Evolutionary conservation across 257 asterid species (phyloP), one percentile per base, ranked within the genome.

Genomic region (Lavandula angustifolia): DNA sequence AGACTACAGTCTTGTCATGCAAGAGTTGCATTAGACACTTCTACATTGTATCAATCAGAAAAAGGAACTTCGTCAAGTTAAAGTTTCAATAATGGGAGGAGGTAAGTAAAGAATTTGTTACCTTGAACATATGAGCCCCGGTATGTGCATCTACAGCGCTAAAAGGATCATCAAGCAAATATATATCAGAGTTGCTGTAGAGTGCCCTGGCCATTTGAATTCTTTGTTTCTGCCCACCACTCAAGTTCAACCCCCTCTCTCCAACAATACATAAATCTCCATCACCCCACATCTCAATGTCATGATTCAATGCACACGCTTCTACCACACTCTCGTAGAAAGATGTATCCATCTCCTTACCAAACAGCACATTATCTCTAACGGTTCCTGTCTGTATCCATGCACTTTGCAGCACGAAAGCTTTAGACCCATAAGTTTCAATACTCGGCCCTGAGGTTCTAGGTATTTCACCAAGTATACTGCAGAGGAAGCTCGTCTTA

Each of bases 351-450:
- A 88, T 83, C 57, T 84, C 88, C 82, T 86, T 83, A 17, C 95
- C 96, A 70, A 91, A 91, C 74, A 91, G 49, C 38, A 91, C 79
- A 43, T 91, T 91, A 12, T 91, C 96, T 64, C 85, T 68, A 12
- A 91, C 67, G 0, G 85, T 84, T 40, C 96, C 98, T 0, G 92
- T 88, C 62, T 88, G 98, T 62, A 91, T 91, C 98, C 98, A 91
- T 35, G 96, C 87, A 62, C 85, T 81, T 60, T 91, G 95, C 0
- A 95, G 88, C n/a, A 91, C 96, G 54, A 80, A 82, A 22, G 98
- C 96, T 60, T 80, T 91, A 6, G 92, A 77, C 27, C 96, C 95
- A 8, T 72, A 64, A n/a, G 79, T 75, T 52, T 76, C 81, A 29
- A 82, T 73, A 42, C 85, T 50, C n/a, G 80, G 66, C 64, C 98